phyloP scores from a whole-genome alignment of 768 basidiomycete genomes.

The Pisolithus microcarpus region DNA sequence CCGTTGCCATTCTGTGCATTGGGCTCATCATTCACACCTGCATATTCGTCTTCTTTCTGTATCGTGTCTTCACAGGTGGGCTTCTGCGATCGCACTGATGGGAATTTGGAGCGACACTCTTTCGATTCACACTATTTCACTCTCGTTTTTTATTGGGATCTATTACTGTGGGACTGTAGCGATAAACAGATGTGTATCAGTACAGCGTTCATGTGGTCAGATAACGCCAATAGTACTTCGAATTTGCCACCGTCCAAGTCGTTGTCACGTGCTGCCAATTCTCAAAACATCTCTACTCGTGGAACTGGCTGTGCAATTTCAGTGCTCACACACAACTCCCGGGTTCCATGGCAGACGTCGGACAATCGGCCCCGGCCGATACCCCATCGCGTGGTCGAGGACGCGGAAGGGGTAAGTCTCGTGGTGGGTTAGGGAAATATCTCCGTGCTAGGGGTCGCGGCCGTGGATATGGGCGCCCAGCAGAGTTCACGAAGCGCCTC shows the following conservation, averaged over 20 bases:
- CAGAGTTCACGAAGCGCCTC: constrained; percentile 56
- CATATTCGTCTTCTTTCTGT: constrained; percentile 21
- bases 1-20: constrained; percentile 16
- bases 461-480: constrained; percentile 51
- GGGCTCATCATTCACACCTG: constrained; percentile 23
- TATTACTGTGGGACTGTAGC: not conserved
- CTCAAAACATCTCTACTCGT: too few relatives aligned
- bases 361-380: constrained; percentile 3
- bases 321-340: not conserved
- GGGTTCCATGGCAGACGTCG: constrained; percentile 3
- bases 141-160: not conserved
- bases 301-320: not conserved
- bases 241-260: too few relatives aligned
- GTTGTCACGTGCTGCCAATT: too few relatives aligned
- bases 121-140: not conserved
- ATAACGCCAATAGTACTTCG: not conserved
- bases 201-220: not conserved
- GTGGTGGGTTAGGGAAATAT: constrained; percentile 69
- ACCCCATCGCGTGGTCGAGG: constrained; percentile 30
- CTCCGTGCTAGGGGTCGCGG: constrained; percentile 65
- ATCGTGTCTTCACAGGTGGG: constrained; percentile 24
- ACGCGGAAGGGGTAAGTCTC: constrained; percentile 48
- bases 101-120: not conserved
- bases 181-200: not conserved
- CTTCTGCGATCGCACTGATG: constrained; percentile 13